Percentiles rank a stretch among this genome's conserved stretches.
These are phyloP conservation scores for Trametes pubescens DNA, from an alignment of 1,284 basidiomycete species.

Conservation along the genomic window DNA sequence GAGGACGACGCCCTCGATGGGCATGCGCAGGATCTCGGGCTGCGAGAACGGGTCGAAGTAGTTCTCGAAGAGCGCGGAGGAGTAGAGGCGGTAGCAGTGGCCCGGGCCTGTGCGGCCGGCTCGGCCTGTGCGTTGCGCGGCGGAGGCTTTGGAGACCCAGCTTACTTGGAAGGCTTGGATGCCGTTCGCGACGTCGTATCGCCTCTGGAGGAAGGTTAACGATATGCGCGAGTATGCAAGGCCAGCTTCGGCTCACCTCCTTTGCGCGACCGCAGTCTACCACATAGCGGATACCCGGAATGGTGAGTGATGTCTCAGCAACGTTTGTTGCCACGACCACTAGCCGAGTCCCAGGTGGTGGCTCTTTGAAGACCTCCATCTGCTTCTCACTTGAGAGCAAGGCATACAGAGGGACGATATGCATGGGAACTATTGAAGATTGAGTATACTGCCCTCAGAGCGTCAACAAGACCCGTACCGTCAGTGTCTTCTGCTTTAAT, in stretches of 20 bases:
- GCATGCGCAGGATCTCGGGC: constrained; percentile 95
- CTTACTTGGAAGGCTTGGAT: constrained; percentile 78
- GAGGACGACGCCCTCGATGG: constrained; percentile 96
- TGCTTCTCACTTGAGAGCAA: constrained; percentile 77
- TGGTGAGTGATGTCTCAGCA: constrained; percentile 82
- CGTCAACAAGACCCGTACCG: constrained; percentile 50
- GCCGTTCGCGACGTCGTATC: constrained; percentile 66
- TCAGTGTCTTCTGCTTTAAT: constrained; percentile 68
- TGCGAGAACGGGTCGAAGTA: constrained; percentile 89
- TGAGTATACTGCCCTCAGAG: neutral
- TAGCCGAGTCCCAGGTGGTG: constrained; percentile 68
- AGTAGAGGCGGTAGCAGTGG: constrained; percentile 82
- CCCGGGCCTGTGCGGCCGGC: constrained; percentile 83
- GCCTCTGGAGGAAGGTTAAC: constrained; percentile 46
- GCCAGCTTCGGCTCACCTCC: constrained; percentile 58
- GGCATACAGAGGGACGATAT: constrained; percentile 80
- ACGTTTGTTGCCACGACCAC: constrained; percentile 84
- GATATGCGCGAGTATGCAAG: too few relatives aligned
- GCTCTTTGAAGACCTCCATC: constrained; percentile 75
- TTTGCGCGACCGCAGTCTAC: constrained; percentile 82
- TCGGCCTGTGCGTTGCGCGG: constrained; percentile 76
- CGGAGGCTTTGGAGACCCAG: constrained; percentile 83
- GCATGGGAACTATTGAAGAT: constrained; percentile 62
- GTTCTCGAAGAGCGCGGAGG: constrained; percentile 86
- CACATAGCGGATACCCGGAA: constrained; percentile 81